Percentiles rank a stretch among this genome's conserved stretches.
These are phyloP conservation scores for Vachellia collinsii DNA, from an alignment of 306 rosid genomes.

Conservation along the genomic window DNA sequence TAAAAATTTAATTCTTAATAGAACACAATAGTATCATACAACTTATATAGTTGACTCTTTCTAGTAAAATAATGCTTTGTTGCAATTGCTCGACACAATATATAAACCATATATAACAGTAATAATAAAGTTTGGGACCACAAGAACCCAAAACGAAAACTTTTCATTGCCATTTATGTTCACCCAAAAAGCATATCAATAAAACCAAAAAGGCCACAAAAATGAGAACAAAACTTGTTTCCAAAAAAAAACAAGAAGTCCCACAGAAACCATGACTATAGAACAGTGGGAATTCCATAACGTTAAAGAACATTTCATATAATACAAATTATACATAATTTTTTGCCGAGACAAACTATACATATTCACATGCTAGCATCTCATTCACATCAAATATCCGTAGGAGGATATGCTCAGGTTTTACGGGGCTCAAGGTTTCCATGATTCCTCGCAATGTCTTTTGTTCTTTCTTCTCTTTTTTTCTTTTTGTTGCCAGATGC, in stretches of 20 bases:
- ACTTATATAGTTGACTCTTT: too few relatives aligned
- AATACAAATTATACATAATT: constrained; percentile 21
- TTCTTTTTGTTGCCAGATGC: background rate
- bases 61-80: too few relatives aligned
- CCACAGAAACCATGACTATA: constrained; percentile 3
- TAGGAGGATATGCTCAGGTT: constrained; percentile 22
- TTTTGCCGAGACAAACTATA: constrained; percentile 25
- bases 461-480: background rate
- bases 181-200: constrained; percentile 9
- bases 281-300: background rate
- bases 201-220: constrained; percentile 35
- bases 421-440: constrained; percentile 38
- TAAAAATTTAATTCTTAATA: too few relatives aligned
- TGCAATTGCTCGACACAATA: too few relatives aligned
- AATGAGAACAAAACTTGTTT: background rate
- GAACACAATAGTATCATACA: too few relatives aligned
- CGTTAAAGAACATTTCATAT: background rate
- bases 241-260: background rate
- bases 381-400: constrained; percentile 32
- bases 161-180: constrained; percentile 21
- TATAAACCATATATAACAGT: background rate
- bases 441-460: constrained; percentile 31
- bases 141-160: constrained; percentile 25
- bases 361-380: constrained; percentile 23
- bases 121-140: background rate